Evolutionary conservation across 2,329 filamentous ascomycete genomes (phyloP), one percentile per base, ranked within the genome.

Genomic region (Venturiaceae sp.): DNA sequence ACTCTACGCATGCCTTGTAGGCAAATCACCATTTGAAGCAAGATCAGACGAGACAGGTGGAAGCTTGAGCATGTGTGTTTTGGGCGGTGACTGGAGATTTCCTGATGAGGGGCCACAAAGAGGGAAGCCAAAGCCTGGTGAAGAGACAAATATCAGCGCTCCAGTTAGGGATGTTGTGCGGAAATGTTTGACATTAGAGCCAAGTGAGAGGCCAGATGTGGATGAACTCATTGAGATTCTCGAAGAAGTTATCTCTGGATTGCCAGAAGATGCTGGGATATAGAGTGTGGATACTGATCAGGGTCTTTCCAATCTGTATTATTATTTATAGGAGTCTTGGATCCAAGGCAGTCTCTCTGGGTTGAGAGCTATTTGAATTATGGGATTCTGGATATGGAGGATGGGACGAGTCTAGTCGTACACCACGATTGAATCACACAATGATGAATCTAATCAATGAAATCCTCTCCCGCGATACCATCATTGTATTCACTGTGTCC

Each of bases 21-120:
- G 94, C 63, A 97, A 99, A 74, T 95, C 89, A 14, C 94, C 94
- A 2, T 99, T 99, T 67, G 94, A 99, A 77, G 89, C 92, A 70
- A 86, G 94, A 61, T 92, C 87, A 64, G 94, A 99, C 71, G 92
- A 99, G 77, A 97, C 94, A 0, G 94, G 94, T 63, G 94, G 94
- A 47, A 94, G 88, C 63, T 76, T 99, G 63, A 95, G 88, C 65
- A 88, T 97, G 64, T 97, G 92, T 70, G 89, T 97, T 19, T 77
- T 96, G 16, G 89, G 91, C 61, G 94, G 92, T 39, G 92, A 97
- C 74, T 99, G 94, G 92, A 82, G 91, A 55, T 99, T 97, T 72
- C 94, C 94, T 0, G 92, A 96, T 65, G 92, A 96, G 69, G 85
- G 86, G 57, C 77, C 70, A 6, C 74, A 74, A 65, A 76, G 75